Conservation (phyloP, 1,284 basidiomycete genomes). For the Ustilago xerochloae region DNA sequence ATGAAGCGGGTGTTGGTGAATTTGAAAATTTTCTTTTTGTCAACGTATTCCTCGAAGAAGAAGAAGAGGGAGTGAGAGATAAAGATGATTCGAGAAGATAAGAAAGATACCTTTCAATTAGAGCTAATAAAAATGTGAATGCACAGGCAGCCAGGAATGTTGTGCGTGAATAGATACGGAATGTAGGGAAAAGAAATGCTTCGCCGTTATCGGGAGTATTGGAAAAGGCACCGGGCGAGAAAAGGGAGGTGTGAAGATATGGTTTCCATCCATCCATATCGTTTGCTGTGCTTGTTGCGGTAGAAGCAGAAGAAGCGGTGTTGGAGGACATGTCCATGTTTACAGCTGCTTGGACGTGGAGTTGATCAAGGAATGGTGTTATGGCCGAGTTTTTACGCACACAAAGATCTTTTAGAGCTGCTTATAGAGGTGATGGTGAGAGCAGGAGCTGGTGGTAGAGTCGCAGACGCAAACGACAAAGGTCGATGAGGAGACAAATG, state of each 20-base stretch:
- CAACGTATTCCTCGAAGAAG: neutral
- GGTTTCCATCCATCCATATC: conserved; percentile 38
- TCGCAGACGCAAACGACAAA: no score
- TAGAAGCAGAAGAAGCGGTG: neutral
- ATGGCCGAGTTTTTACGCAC: no score
- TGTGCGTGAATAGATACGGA: conserved; percentile 17
- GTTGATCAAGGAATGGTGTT: no score
- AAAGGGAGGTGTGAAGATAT: conserved; percentile 40
- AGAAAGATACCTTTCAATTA: conserved; percentile 13
- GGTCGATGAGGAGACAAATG: no score
- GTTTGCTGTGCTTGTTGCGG: neutral
- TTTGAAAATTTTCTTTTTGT: neutral
- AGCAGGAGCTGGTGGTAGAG: no score
- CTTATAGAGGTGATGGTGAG: no score
- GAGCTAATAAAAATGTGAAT: conserved; percentile 12
- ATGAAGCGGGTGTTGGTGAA: neutral
- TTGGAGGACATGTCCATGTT: conserved; percentile 25
- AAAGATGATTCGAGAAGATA: conserved; percentile 4
- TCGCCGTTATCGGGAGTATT: neutral
- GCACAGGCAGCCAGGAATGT: conserved; percentile 21
- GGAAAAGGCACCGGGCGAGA: conserved; percentile 5
- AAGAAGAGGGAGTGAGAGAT: neutral
- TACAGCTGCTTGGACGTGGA: neutral
- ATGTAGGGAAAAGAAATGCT: conserved; percentile 33
- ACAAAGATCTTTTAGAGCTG: no score